Base-by-base conservation (phyloP, 2,329 filamentous ascomycete genomes). In the Neophaeococcomyces mojaviensis region DNA sequence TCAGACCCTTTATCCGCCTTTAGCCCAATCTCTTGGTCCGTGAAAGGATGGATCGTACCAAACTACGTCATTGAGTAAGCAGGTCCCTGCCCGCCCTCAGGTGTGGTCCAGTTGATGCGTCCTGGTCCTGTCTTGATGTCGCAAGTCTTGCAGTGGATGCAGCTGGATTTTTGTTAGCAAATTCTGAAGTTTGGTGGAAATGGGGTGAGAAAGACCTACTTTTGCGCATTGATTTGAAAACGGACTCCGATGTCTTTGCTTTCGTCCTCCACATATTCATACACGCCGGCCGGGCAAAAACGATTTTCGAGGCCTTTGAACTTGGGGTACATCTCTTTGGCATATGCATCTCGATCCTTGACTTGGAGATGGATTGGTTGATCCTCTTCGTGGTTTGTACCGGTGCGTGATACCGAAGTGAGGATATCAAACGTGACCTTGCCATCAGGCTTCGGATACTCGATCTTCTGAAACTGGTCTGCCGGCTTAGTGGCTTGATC, bases 71-170 rank as follows among this genome's bases (percentile, higher is more conserved):
- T 72, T 44, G 74, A 71, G 58, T 83, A 83, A 61, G 82, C 82
- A 7, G 79, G 79, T 3, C 79, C 79, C 60, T 82, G 92, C 42
- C 90, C 92, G 55, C 92, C 89, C 64, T 96, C 88, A 5, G 92
- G 92, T 26, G 92, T 92, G 58, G 88, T 80, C 88, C 88, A 95
- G 67, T 95, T 96, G 68, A 98, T 97, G 63, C 97, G 92, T 71
- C 98, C 92, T 52, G 83, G 79, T 6, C 92, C 92, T 13, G 88
- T 90, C 72, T 98, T 98, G 71, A 98, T 98, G 67, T 98, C 92
- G 65, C 92, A 98, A 12, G 92, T 98, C 77, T 98, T 98, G 77
- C 92, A 98, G 69, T 98, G 92, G 55, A 98, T 94, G 65, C 92
- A 98, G 69, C 89, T 95, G 60, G 34, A 18, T 12, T 4, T 15